Evolutionary conservation across 2,329 filamentous ascomycete species (phyloP), one percentile per base, ranked within the genome.

Genomic region (Alternaria gansuensis): DNA sequence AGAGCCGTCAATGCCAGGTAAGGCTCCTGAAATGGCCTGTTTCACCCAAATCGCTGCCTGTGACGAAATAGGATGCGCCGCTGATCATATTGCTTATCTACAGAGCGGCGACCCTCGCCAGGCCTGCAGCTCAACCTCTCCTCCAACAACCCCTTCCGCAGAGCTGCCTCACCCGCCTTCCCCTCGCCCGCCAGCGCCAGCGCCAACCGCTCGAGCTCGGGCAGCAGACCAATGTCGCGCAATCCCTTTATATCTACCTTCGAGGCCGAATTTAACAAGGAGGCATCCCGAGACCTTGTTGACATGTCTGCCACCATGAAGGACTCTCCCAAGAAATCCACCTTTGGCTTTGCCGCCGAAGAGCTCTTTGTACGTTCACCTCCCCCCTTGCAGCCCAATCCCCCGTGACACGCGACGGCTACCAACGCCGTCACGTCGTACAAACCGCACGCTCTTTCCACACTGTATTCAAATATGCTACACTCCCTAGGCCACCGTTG

Each of bases 141-240:
- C 72, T 88, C 88, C 77, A 93, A 93, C 84, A 93, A 93, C 75
- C 90, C 90, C 63, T 93, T 86, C 75, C 88, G 90, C 81, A 91
- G 89, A 72, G 87, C 88, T 64, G 82, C 83, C 36, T 91, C 89
- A 64, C 88, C 81, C 59, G 71, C 65, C 44, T 58, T 73, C 56
- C 67, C 71, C 56, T 74, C 72, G 34, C 74, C 72, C 56, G 44
- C 78, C 78, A 63, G 88, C 85, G 61, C 59, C 78, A 63, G 88
- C 85, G 61, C 59, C 52, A 54, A 67, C 57, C 68, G 67, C 60
- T 65, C 63, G 51, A 70, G 64, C 51, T 64, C 87, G 84, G 85
- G 87, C 78, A 85, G 87, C 77, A 84, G 88, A 72, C 88, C 88
- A 55, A 78, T 87, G 58, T 92, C 90, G 68, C 86, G 87, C 76